These are phyloP conservation scores for Fusarium nygamai DNA, from an alignment of 2,329 filamentous ascomycete genomes.

Conservation along the genomic window DNA sequence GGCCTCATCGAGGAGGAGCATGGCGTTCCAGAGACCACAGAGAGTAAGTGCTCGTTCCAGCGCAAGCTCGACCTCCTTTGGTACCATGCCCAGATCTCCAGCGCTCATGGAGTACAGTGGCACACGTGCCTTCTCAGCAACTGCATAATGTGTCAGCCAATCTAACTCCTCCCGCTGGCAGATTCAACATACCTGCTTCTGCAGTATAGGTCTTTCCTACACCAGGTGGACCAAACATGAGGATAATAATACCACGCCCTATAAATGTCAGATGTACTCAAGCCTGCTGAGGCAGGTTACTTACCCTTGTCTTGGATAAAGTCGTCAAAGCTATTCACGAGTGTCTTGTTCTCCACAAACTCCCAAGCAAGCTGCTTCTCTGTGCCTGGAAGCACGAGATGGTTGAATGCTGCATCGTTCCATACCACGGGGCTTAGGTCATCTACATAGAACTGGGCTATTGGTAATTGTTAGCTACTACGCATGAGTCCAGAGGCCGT, in stretches of 20 bases:
- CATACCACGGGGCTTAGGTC: constrained; percentile 30
- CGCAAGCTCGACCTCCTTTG: constrained; percentile 47
- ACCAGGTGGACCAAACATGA: constrained; percentile 57
- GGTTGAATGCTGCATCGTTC: constrained; percentile 51
- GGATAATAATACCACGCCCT: constrained; percentile 55
- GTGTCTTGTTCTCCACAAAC: constrained; percentile 51
- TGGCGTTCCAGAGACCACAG: constrained; percentile 59
- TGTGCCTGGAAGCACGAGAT: constrained; percentile 49
- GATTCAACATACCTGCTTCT: too few relatives aligned
- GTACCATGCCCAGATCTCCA: constrained; percentile 51
- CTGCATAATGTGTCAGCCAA: too few relatives aligned
- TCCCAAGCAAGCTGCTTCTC: constrained; percentile 53
- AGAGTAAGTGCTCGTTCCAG: constrained; percentile 49
- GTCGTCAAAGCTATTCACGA: constrained; percentile 46
- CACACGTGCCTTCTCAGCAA: constrained; percentile 51
- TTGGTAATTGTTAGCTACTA: background rate
- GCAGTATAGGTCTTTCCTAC: constrained; percentile 60
- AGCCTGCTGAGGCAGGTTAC: too few relatives aligned
- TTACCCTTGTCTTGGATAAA: constrained; percentile 50
- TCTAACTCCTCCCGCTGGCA: too few relatives aligned
- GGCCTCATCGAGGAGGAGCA: constrained; percentile 47
- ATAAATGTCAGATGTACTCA: background rate
- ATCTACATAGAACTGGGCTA: background rate
- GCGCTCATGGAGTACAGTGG: constrained; percentile 54
- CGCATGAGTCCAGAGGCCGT: background rate